A percentile compares a stretch with the other conserved stretches of the same genome.
These are phyloP conservation scores for Tilletia horrida DNA, from an alignment of 1,284 basidiomycete species.

Conservation along the genomic window DNA sequence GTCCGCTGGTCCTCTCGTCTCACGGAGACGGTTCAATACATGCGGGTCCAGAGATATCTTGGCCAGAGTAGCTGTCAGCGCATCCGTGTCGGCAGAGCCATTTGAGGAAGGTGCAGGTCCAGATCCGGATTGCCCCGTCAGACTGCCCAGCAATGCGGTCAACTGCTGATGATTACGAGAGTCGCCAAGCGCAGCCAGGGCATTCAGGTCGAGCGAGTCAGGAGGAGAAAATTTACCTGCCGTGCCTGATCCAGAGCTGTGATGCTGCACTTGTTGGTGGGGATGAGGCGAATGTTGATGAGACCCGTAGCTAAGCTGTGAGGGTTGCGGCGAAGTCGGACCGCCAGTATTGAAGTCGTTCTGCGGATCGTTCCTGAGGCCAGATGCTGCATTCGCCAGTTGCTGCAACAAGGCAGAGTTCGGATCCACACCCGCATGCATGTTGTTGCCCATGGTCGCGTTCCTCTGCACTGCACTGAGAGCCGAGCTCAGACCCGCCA, in stretches of 20 bases:
- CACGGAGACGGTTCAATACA: constrained; percentile 7
- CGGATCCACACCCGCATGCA: constrained; percentile 26
- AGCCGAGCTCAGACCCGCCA: constrained; percentile 36
- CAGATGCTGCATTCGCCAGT: constrained; percentile 22
- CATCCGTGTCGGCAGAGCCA: not conserved
- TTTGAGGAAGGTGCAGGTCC: not conserved
- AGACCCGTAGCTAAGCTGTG: constrained; percentile 18
- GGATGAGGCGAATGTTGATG: not conserved
- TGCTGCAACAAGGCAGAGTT: constrained; percentile 34
- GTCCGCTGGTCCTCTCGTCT: constrained; percentile 22
- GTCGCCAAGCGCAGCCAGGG: constrained; percentile 9
- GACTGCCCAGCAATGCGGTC: constrained; percentile 4
- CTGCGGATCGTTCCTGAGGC: not conserved
- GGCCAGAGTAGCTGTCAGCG: constrained; percentile 28
- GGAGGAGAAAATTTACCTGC: not conserved
- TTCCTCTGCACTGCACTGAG: constrained; percentile 34
- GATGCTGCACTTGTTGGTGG: not conserved
- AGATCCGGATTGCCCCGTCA: not conserved
- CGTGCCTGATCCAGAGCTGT: too few species aligned
- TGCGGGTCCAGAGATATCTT: constrained; percentile 13
- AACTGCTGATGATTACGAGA: constrained; percentile 22
- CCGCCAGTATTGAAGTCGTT: constrained; percentile 23
- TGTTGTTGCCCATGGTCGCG: not conserved
- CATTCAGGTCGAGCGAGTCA: not conserved
- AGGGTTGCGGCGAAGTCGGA: constrained; percentile 24